phyloP scores from a whole-genome alignment of 768 basidiomycete species.

The Ramaria rubella region DNA sequence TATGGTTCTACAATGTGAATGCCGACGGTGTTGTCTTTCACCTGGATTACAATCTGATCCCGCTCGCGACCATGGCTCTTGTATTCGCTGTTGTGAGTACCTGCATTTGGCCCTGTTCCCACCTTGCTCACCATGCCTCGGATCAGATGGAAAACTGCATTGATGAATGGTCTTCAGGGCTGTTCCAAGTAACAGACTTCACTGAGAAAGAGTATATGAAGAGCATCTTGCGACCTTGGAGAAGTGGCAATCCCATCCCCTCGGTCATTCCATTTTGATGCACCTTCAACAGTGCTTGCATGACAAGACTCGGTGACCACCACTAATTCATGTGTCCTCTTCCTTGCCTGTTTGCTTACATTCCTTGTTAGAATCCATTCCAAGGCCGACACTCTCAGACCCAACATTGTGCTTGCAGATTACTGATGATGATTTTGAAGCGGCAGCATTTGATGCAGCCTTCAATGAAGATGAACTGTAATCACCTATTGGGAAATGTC shows the following conservation, averaged over 20 bases:
- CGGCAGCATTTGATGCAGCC: too few species aligned
- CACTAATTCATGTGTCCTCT: not conserved
- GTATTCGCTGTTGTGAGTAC: not conserved
- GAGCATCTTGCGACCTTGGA: not conserved
- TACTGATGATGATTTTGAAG: not conserved
- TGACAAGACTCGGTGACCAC: not conserved
- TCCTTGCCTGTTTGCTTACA: not conserved
- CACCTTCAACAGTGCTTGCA: not conserved
- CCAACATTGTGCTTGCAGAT: not conserved
- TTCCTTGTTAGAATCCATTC: not conserved
- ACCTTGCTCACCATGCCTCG: not conserved
- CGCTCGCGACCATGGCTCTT: not conserved
- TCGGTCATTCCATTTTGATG: not conserved
- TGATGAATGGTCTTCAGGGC: not conserved
- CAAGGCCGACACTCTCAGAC: not conserved
- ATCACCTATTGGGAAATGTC: not conserved
- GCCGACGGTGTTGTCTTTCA: not conserved
- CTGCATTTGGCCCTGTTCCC: not conserved
- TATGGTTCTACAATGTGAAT: not conserved
- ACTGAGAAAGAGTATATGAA: not conserved
- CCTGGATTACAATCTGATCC: not conserved
- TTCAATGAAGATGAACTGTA: not conserved
- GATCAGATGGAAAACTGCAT: not conserved
- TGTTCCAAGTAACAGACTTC: not conserved
- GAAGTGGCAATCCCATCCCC: not conserved